These are phyloP conservation scores for Boletus subparvulus DNA, from an alignment of 768 basidiomycete species.

Conservation along the genomic window DNA sequence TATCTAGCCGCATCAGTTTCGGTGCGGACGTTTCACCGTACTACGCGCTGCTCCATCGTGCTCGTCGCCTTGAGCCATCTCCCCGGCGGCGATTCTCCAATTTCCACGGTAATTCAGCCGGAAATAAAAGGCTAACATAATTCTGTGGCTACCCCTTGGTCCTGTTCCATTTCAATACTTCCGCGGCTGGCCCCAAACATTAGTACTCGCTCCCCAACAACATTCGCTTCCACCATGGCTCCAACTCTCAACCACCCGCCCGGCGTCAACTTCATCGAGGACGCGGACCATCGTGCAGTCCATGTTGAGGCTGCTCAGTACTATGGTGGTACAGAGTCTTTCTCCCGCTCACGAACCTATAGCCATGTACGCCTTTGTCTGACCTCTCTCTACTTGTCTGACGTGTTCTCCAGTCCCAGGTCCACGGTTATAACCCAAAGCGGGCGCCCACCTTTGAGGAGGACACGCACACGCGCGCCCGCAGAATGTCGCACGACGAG, in stretches of 20 bases:
- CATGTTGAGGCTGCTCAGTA: slow-evolving; percentile 76
- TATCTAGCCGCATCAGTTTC: no score
- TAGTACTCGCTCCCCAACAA: background rate
- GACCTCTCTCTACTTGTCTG: slow-evolving; percentile 6
- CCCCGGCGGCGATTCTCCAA: background rate
- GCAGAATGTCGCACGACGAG: slow-evolving; percentile 92
- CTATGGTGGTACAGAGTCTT: slow-evolving; percentile 78
- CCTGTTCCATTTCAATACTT: slow-evolving; percentile 6
- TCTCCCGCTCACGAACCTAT: slow-evolving; percentile 83
- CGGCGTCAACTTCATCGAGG: slow-evolving; percentile 65
- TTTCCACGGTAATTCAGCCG: slow-evolving; percentile 22
- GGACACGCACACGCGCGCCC: slow-evolving; percentile 67
- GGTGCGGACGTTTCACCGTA: background rate
- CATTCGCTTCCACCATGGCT: slow-evolving; percentile 45
- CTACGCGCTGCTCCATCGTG: background rate
- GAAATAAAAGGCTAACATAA: slow-evolving; percentile 20
- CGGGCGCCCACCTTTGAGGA: slow-evolving; percentile 72
- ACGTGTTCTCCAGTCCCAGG: slow-evolving; percentile 53
- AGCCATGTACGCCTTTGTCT: slow-evolving; percentile 60
- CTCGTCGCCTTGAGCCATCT: background rate
- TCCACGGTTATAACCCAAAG: slow-evolving; percentile 72
- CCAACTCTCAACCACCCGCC: slow-evolving; percentile 65
- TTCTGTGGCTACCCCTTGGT: slow-evolving; percentile 11
- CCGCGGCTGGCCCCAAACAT: background rate
- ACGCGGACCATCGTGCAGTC: slow-evolving; percentile 46